phyloP scores from a whole-genome alignment of 2,329 filamentous ascomycete genomes.

The Daldinia eschscholtzii region DNA sequence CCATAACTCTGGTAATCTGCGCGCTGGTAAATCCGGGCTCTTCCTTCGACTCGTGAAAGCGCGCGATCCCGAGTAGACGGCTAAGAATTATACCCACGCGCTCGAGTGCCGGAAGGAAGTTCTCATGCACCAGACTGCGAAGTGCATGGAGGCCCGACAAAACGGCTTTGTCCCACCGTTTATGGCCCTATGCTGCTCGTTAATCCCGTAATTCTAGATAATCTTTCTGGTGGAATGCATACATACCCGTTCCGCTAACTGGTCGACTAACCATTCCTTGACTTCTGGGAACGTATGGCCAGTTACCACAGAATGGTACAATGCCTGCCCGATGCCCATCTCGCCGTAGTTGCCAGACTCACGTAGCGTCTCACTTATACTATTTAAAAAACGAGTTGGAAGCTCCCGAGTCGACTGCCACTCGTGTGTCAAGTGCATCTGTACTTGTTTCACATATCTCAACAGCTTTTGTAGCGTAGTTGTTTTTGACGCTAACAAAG shows the following conservation, averaged over 20 bases:
- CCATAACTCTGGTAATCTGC: constrained; percentile 74
- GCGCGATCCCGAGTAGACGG: constrained; percentile 84
- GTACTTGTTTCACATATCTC: constrained; percentile 84
- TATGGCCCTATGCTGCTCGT: constrained; percentile 75
- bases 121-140: constrained; percentile 83
- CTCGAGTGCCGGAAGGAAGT: constrained; percentile 89
- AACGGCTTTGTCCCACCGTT: constrained; percentile 93
- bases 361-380: constrained; percentile 80
- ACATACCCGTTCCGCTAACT: constrained; percentile 80
- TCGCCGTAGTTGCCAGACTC: constrained; percentile 70
- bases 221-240: background rate
- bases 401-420: constrained; percentile 87
- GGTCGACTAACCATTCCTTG: constrained; percentile 89
- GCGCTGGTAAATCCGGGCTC: constrained; percentile 74
- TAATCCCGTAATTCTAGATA: constrained; percentile 8
- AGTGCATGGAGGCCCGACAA: constrained; percentile 81
- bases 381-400: constrained; percentile 80
- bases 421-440: constrained; percentile 82
- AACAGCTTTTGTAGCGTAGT: constrained; percentile 89
- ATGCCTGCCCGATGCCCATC: constrained; percentile 75
- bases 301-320: constrained; percentile 88
- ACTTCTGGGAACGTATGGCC: constrained; percentile 82
- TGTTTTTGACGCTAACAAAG: constrained; percentile 86
- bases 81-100: constrained; percentile 84
- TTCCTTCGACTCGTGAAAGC: constrained; percentile 77